phyloP scores from a whole-genome alignment of 192 early-diverging fungal species.

The Backusella sp. region DNA sequence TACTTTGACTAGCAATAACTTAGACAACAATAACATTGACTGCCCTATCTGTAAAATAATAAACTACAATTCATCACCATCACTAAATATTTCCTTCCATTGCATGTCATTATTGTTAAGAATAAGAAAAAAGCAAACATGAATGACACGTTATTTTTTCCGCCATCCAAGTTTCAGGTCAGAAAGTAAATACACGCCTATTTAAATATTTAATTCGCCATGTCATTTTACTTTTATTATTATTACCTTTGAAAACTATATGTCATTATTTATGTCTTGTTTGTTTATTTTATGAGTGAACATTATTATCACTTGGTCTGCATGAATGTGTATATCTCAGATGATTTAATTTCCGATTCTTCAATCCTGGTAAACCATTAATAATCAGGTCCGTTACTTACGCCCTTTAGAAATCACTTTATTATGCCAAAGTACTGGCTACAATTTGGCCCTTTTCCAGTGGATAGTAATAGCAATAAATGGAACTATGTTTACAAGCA shows the following conservation, averaged over 20 bases:
- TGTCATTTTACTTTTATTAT: not conserved
- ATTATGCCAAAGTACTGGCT: not conserved
- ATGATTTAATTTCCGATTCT: not conserved
- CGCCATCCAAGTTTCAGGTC: not conserved
- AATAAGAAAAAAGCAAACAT: not conserved
- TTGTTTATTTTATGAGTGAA: not conserved
- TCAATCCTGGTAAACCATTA: not conserved
- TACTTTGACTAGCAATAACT: not conserved
- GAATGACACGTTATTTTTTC: constrained; percentile 2
- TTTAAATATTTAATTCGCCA: not conserved
- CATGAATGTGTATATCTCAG: not conserved
- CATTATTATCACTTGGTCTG: not conserved
- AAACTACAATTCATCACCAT: not conserved
- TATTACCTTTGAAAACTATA: not conserved
- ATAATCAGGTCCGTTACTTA: not conserved
- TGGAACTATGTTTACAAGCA: too few relatives aligned
- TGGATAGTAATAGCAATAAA: not conserved
- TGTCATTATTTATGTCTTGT: not conserved
- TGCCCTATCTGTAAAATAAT: constrained; percentile 5
- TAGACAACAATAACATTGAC: not conserved
- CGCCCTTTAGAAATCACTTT: not conserved
- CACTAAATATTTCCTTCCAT: not conserved
- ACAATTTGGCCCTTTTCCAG: too few relatives aligned
- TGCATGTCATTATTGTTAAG: not conserved
- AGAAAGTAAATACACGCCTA: not conserved